Evolutionary conservation across 768 basidiomycete genomes (phyloP), one percentile per base, ranked within the genome.

Genomic region (Scleroderma citrinum): DNA sequence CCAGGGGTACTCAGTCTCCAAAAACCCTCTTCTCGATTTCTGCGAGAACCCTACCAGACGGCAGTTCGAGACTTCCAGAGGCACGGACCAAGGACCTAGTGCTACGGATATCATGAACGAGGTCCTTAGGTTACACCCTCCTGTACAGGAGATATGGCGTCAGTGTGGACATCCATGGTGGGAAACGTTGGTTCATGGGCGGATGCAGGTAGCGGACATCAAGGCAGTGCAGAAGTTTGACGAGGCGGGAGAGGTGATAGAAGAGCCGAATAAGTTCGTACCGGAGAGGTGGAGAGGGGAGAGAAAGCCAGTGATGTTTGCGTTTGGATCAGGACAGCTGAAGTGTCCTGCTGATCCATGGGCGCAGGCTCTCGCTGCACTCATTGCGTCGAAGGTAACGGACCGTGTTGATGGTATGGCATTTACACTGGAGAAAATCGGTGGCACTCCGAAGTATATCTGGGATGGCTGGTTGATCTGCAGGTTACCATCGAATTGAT

Each of bases 331-430:
- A 44, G 77, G 2, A 64, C 46, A 58, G 7, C 59, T 77, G 14
- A 23, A 14, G 24, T 81, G 78, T 50, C 66, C 75, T 7, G 81
- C 76, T 1, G 56, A 57, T 16, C 62, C 59, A 3, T 80, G 80
- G 72, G 81, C 77, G 6, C 74, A 78, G 1, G 69, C 75, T 44
- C 76, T 77, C 1, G 76, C 73, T 3, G 81, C 69, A 0, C 51
- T 80, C 2, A 66, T 83, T 24, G 69, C 69, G 3, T 75, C 71
- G 1, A 70, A 66, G 12, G 51, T 80, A 4, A 48, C 79, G 3
- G 66, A 72, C 20, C 61, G 59, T 11, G 36, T 74, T 13, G 55
- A 63, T 23, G 65, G 59, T 1, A 53, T 60, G 3, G 58, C 56
- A 14, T 68, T 57, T 59, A 49, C 44, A 19, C 32, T 58, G 74